Base-by-base conservation (phyloP, 2,329 filamentous ascomycete species). In the Fusarium paranaense region DNA sequence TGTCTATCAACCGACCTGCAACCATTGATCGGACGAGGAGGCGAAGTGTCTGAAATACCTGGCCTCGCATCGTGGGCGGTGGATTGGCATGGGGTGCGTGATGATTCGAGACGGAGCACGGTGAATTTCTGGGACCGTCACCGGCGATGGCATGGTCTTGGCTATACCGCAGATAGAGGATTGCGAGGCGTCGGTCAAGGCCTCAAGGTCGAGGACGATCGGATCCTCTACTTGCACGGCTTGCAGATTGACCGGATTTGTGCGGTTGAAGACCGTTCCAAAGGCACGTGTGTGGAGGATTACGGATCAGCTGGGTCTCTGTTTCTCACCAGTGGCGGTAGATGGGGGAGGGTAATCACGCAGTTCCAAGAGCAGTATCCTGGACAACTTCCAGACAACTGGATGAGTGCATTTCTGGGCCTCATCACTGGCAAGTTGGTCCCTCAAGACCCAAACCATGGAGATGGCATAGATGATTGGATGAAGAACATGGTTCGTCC, bases 41-140 rank as follows among this genome's bases (percentile, higher is more conserved):
- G 78, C 60, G 61, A 64, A 33, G 33, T 64, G 6, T 64, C 61
- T 14, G 47, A 58, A 22, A 64, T 64, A 47, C 62, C 37, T 27
- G 62, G 16, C 11, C 62, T 64, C 9, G 50, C 62, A 6, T 58
- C 62, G 30, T 64, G 50, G 37, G 50, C 52, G 4, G 47, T 64
- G 11, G 47, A 56, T 6, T 64, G 61, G 47, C 16, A 56, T 2
- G 61, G 47, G 5, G 61, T 64, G 14, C 33, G 32, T 22, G 61
- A 64, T 9, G 35, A 38, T 4, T 56, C 47, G 6, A 56, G 11
- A 11, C 47, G 35, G 2, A 64, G 61, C 60, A 52, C n/a, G 2
- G 47, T 47, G 6, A 45, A 52, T 25, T 62, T 62, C 8, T 62
- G 42, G 42, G 59, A 50, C 11, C 35, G 57, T 35, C 50, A 16